Conservation (phyloP, 2,329 filamentous ascomycete genomes). For the Sporothrix inflata region DNA sequence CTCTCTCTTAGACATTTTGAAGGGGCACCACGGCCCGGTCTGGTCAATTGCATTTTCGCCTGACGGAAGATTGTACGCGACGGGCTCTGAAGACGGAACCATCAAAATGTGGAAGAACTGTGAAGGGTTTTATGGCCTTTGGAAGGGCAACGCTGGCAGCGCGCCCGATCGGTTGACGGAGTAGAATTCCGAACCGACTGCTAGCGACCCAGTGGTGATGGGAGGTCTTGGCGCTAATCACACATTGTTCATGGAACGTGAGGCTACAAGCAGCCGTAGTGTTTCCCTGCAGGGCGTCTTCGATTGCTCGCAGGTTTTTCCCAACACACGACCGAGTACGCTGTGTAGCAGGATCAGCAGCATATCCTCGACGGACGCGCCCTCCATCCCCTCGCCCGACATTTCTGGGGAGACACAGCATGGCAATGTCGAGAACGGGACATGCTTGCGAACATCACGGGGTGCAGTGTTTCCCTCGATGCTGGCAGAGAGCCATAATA, state of each 20-base stretch:
- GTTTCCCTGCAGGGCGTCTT: conserved; percentile 22
- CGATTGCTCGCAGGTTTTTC: conserved; percentile 13
- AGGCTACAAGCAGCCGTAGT: conserved; percentile 25
- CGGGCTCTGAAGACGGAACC: conserved; percentile 94
- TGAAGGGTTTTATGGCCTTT: conserved; percentile 66
- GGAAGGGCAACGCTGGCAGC: conserved; percentile 52
- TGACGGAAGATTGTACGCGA: conserved; percentile 94
- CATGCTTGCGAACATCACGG: not conserved
- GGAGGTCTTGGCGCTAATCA: not conserved
- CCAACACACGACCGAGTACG: conserved; percentile 15
- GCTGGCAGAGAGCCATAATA: not conserved
- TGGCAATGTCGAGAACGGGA: not conserved
- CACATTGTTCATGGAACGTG: not conserved
- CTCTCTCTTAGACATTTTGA: conserved; percentile 73
- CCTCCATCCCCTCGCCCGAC: not conserved
- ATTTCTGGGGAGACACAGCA: not conserved
- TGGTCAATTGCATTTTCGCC: conserved; percentile 96
- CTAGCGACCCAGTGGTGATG: not conserved
- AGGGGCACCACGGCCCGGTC: conserved; percentile 95
- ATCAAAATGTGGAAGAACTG: conserved; percentile 88
- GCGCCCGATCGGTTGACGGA: conserved; percentile 43
- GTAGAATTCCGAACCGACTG: conserved; percentile 41
- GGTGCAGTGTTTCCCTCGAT: not conserved
- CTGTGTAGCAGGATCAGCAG: conserved; percentile 20
- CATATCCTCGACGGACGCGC: not conserved